Base-by-base conservation (phyloP, 495 filamentous ascomycete species). In the Penicillium soppii region DNA sequence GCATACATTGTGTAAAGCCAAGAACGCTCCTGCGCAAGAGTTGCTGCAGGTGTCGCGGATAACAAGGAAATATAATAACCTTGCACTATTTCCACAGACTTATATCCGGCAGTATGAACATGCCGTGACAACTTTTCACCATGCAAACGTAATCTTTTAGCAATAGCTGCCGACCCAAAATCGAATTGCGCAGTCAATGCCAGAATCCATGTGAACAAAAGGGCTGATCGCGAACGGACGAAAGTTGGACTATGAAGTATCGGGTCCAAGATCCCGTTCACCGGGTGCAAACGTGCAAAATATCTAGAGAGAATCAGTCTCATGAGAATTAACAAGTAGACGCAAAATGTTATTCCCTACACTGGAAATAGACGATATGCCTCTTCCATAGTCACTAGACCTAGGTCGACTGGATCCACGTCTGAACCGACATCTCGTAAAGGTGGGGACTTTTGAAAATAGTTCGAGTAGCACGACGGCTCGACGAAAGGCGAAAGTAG, bases 231-330 rank as follows among this genome's bases (percentile, higher is more conserved):
- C 17, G 69, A 75, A 22, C 82, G 79, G 4, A 84, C 82, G 45
- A 82, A 86, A 4, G 76, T 63, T 5, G 79, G 73, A 0, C 79
- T 86, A 47, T 87, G 82, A 7, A 85, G 63, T 5, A 73, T 54
- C 1, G 82, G 82, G 47, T 86, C 83, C 3, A 86, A 74, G 2
- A 83, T 83, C 74, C 84, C 85, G 29, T 83, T 76, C 0, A 82
- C 83, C 50, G 85, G 82, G 6, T 83, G 77, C 21, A 87, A 76
- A 25, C 82, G 82, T 9, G 76, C 69, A 52, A 81, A 82, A 53
- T 85, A 86, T 47, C 82, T 85, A 15, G n/a, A 3, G 9, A 21
- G 2, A 2, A 33, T 49, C 30, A 26, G 20, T 8, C 42, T 40
- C 12, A 17, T 25, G 21, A 16, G 22, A 29, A 23, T 7, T 9